Percentiles rank a stretch among this genome's conserved stretches.
phyloP scores from a whole-genome alignment of 2,329 filamentous ascomycete genomes.

The Phoma sp. region DNA sequence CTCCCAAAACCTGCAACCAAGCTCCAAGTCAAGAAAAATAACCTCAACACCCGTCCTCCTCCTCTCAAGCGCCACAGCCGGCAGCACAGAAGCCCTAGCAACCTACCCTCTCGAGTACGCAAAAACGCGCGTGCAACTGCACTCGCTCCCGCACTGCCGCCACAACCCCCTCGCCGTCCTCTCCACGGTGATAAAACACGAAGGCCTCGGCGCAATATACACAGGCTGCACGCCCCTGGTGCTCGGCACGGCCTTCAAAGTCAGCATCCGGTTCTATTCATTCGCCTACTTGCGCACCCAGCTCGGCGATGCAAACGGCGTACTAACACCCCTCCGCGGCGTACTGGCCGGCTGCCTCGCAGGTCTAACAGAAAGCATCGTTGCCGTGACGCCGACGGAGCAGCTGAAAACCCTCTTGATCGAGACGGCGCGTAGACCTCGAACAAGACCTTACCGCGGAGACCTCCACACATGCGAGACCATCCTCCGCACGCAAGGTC shows the following conservation, averaged over 20 bases:
- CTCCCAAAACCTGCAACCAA: not conserved
- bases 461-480: slow-evolving; percentile 25
- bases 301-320: slow-evolving; percentile 35
- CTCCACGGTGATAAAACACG: slow-evolving; percentile 20
- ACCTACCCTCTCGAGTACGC: slow-evolving; percentile 51
- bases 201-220: slow-evolving; percentile 40
- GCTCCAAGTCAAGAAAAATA: not conserved
- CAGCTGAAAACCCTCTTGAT: slow-evolving; percentile 44
- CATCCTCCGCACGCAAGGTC: slow-evolving; percentile 50
- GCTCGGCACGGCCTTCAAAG: slow-evolving; percentile 40
- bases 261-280: slow-evolving; percentile 40
- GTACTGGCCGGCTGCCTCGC: slow-evolving; percentile 39
- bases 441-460: slow-evolving; percentile 26
- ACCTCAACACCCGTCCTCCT: slow-evolving; percentile 46
- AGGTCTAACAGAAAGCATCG: slow-evolving; percentile 34
- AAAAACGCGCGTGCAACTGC: slow-evolving; percentile 44
- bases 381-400: slow-evolving; percentile 42
- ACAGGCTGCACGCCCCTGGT: slow-evolving; percentile 40
- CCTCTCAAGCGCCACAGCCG: slow-evolving; percentile 59
- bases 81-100: slow-evolving; percentile 59
- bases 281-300: slow-evolving; percentile 38
- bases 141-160: slow-evolving; percentile 8
- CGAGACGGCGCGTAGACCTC: slow-evolving; percentile 37
- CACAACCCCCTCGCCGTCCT: slow-evolving; percentile 34
- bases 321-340: slow-evolving; percentile 32